Percentiles rank a stretch among this genome's conserved stretches.
phyloP scores from a whole-genome alignment of 371 early-diverging fungal species.

The Mortierella sp. region DNA sequence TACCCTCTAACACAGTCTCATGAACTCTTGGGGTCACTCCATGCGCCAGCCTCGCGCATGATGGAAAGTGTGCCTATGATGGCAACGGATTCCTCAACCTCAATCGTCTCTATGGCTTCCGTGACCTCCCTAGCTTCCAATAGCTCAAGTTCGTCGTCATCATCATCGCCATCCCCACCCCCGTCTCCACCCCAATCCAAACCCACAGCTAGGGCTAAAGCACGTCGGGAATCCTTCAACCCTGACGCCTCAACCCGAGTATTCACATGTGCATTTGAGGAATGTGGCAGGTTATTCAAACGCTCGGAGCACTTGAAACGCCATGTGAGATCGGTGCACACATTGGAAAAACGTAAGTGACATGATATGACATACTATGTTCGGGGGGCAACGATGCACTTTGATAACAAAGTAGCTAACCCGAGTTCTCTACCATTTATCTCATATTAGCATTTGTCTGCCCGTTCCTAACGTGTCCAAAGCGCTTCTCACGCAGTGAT shows the following conservation, averaged over 20 bases:
- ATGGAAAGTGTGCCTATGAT: slow-evolving; percentile 30
- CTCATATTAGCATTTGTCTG: slow-evolving; percentile 12
- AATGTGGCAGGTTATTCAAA: slow-evolving; percentile 72
- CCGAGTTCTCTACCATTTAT: neutral
- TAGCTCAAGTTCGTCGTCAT: slow-evolving; percentile 12
- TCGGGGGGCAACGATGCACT: too few species aligned
- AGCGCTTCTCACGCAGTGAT: slow-evolving; percentile 62
- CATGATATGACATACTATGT: neutral
- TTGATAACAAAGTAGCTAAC: too few species aligned
- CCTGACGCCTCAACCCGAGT: slow-evolving; percentile 20
- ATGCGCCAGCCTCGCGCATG: neutral
- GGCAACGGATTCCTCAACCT: slow-evolving; percentile 32
- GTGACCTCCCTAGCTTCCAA: slow-evolving; percentile 6
- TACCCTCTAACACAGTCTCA: slow-evolving; percentile 44
- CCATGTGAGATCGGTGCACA: slow-evolving; percentile 75
- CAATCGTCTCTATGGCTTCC: slow-evolving; percentile 25
- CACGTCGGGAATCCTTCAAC: slow-evolving; percentile 41
- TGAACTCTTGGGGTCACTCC: slow-evolving; percentile 30
- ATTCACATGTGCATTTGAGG: slow-evolving; percentile 60
- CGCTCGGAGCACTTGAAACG: slow-evolving; percentile 76
- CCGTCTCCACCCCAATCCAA: neutral
- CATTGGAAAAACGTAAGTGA: slow-evolving; percentile 72
- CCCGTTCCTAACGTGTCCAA: slow-evolving; percentile 44
- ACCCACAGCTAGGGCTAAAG: slow-evolving; percentile 5
- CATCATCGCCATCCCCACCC: neutral